Evolutionary conservation across 2,329 filamentous ascomycete species (phyloP).

Genomic region (Beauveria sp.): DNA sequence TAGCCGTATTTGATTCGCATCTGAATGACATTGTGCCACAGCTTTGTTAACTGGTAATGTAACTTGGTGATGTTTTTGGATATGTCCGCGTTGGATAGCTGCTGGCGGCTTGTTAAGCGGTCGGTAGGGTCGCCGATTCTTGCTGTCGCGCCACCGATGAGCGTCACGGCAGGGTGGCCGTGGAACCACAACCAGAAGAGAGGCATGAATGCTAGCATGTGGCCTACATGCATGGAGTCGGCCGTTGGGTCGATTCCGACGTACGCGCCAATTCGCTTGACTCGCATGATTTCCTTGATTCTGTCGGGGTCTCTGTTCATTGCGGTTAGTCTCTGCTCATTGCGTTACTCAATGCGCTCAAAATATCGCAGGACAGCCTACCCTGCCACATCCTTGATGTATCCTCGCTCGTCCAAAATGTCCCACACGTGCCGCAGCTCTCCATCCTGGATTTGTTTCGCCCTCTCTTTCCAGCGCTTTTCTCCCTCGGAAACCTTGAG

Average conservation of each 20-base stretch:
- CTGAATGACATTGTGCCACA: slow-evolving; percentile 67
- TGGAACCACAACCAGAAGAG: slow-evolving; percentile 78
- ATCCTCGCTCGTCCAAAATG: slow-evolving; percentile 62
- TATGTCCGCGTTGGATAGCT: slow-evolving; percentile 42
- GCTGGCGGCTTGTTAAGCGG: slow-evolving; percentile 54
- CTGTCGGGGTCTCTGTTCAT: slow-evolving; percentile 35
- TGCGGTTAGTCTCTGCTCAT: not conserved
- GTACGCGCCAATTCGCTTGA: slow-evolving; percentile 64
- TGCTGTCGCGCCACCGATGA: slow-evolving; percentile 68
- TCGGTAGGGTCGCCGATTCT: slow-evolving; percentile 74
- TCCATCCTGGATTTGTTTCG: slow-evolving; percentile 41
- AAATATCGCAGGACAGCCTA: slow-evolving; percentile 29
- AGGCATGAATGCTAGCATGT: slow-evolving; percentile 74
- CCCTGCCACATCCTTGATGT: slow-evolving; percentile 68
- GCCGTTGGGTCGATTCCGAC: slow-evolving; percentile 79
- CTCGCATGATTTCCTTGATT: slow-evolving; percentile 56
- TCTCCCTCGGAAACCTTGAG: slow-evolving; percentile 35
- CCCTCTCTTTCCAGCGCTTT: slow-evolving; percentile 40
- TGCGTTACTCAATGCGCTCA: not conserved
- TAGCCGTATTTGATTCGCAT: slow-evolving; percentile 61
- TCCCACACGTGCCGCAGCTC: slow-evolving; percentile 49
- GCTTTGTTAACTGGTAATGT: slow-evolving; percentile 58
- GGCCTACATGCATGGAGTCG: slow-evolving; percentile 70
- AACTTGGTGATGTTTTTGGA: slow-evolving; percentile 60
- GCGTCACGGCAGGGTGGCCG: slow-evolving; percentile 58